phyloP scores from a whole-genome alignment of 306 rosid genomes.

The Prunus mume region DNA sequence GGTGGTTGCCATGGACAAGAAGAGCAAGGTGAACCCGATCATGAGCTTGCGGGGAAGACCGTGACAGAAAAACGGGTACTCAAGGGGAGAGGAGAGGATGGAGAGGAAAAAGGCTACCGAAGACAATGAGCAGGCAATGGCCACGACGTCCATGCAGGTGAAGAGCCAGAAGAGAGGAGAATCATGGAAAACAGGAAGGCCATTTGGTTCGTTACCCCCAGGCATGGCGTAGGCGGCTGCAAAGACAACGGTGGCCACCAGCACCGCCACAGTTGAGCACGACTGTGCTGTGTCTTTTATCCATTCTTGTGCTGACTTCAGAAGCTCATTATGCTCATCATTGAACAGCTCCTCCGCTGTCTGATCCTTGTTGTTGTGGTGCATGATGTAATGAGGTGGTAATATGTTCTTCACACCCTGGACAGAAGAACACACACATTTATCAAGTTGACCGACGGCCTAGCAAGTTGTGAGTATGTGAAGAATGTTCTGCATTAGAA shows the following conservation, averaged over 20 bases:
- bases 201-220: not conserved
- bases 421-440: not conserved
- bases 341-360: slow-evolving; percentile 19
- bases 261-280: slow-evolving; percentile 29
- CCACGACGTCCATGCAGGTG: slow-evolving; percentile 31
- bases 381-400: slow-evolving; percentile 2
- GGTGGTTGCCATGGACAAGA: slow-evolving; percentile 28
- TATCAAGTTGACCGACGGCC: not conserved
- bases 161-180: slow-evolving; percentile 28
- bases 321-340: not conserved
- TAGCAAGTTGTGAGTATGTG: not conserved
- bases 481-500: not conserved
- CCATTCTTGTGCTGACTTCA: slow-evolving; percentile 31
- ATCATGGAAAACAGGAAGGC: not conserved
- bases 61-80: slow-evolving; percentile 12
- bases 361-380: not conserved
- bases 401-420: slow-evolving; percentile 28
- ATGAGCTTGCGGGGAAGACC: slow-evolving; percentile 29
- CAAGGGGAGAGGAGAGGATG: slow-evolving; percentile 26
- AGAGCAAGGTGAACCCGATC: slow-evolving; percentile 24
- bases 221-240: slow-evolving; percentile 37
- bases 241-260: slow-evolving; percentile 38
- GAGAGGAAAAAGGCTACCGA: slow-evolving; percentile 42
- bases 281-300: slow-evolving; percentile 27
- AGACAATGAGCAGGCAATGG: slow-evolving; percentile 28